These are phyloP conservation scores for Boletus rufocinnamomeus DNA, from an alignment of 768 basidiomycete genomes.

Conservation along the genomic window DNA sequence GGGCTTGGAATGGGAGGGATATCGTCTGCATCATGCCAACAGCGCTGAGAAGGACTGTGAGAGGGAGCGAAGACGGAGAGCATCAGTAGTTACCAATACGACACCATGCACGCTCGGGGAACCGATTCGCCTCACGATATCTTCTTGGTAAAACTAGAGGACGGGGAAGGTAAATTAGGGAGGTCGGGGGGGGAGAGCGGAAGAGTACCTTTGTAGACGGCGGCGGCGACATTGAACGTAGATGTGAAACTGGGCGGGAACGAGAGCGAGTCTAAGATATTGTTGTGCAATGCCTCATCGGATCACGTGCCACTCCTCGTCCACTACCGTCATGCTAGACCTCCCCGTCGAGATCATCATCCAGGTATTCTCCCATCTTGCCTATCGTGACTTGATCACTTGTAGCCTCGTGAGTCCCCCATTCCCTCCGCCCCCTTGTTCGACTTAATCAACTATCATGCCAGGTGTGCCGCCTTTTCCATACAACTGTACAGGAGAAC, in stretches of 20 bases:
- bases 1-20: slow-evolving; percentile 44
- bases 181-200: background rate
- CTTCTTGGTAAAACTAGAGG: slow-evolving; percentile 63
- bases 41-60: slow-evolving; percentile 54
- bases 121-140: slow-evolving; percentile 55
- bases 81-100: slow-evolving; percentile 55
- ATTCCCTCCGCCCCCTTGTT: background rate
- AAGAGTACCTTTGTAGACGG: slow-evolving; percentile 37
- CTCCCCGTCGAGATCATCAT: slow-evolving; percentile 27
- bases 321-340: slow-evolving; percentile 10
- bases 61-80: slow-evolving; percentile 5
- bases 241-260: slow-evolving; percentile 8
- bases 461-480: slow-evolving; percentile 40
- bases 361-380: slow-evolving; percentile 23
- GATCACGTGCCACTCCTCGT: slow-evolving; percentile 22
- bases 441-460: background rate
- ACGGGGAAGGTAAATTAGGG: background rate
- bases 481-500: slow-evolving; percentile 29
- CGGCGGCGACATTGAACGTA: slow-evolving; percentile 31
- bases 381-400: slow-evolving; percentile 26
- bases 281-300: slow-evolving; percentile 1
- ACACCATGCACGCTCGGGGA: slow-evolving; percentile 52
- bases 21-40: slow-evolving; percentile 88
- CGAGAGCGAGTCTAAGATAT: background rate
- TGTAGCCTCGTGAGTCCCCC: slow-evolving; percentile 31